phyloP scores from a whole-genome alignment of 352 stramenopile species.

The Phytophthora cactorum region DNA sequence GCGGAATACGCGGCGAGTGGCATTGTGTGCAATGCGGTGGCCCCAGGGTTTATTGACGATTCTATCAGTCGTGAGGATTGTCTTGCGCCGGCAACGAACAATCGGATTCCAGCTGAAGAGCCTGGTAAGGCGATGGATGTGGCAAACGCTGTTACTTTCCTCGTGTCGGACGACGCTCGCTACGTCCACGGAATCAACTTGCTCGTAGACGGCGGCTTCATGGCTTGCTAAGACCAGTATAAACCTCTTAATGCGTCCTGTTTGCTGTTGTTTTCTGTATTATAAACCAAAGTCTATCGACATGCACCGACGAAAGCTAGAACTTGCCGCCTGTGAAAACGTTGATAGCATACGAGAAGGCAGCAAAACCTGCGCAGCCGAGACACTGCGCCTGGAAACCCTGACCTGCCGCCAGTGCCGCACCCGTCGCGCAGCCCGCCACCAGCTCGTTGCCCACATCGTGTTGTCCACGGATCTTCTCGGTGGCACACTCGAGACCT shows the following conservation, averaged over 20 bases:
- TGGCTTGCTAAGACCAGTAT: constrained; percentile 49
- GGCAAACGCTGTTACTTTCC: constrained; percentile 71
- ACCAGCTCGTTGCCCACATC: constrained; percentile 95
- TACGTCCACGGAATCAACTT: constrained; percentile 73
- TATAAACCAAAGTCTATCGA: constrained; percentile 29
- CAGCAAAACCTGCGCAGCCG: constrained; percentile 93
- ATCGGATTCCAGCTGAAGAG: constrained; percentile 62
- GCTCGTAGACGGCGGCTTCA: constrained; percentile 63
- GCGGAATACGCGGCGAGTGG: constrained; percentile 65
- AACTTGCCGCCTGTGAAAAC: constrained; percentile 84
- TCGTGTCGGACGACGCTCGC: constrained; percentile 66
- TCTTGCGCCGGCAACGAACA: constrained; percentile 46
- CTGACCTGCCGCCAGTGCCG: constrained; percentile 93
- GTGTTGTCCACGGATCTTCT: constrained; percentile 94
- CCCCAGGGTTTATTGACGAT: constrained; percentile 68
- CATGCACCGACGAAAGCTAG: constrained; percentile 31
- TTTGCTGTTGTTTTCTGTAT: constrained; percentile 25
- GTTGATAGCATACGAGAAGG: constrained; percentile 92
- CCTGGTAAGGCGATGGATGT: constrained; percentile 68
- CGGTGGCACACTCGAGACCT: constrained; percentile 93
- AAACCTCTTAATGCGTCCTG: not conserved
- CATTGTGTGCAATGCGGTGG: constrained; percentile 69
- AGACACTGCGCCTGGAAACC: constrained; percentile 93
- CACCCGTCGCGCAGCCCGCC: constrained; percentile 95
- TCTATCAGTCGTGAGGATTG: constrained; percentile 65